Base-by-base conservation (phyloP, 345 rosid genomes). In the Schrenkiella parvula region DNA sequence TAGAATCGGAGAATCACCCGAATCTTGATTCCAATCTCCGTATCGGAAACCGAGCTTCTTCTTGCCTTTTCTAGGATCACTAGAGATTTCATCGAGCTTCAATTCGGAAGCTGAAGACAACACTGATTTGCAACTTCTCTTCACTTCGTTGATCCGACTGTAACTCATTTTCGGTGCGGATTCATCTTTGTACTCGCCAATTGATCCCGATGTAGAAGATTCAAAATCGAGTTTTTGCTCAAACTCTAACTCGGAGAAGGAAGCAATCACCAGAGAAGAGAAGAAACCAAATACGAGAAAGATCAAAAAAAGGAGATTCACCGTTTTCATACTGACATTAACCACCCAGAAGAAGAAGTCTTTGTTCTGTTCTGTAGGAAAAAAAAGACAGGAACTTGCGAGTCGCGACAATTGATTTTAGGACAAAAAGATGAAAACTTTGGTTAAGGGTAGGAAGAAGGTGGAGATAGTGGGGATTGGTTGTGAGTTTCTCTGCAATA, bases 21-120 rank as follows among this genome's bases (percentile, higher is more conserved):
- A 39, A 23, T 80, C 88, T 76, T 92, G 91, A 12, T 22, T 35
- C 98, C 98, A 92, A 78, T 90, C 93, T 52, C 98, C 96, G 80
- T 86, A 71, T 25, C 65, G 70, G 29, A 92, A 84, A 63, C 19
- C 31, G 39, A 88, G 75, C 14, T 68, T 84, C 76, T 74, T 86
- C 52, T 87, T 79, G 4, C 78, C 51, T 79, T 73, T 80, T 47
- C 79, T 47, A 48, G 78, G 76, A 68, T 58, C 58, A 5, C 22
- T 5, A 13, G 71, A 46, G 7, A 70, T 21, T 37, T 74, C 76
- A 0, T 76, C 85, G 18, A 80, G 58, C 18, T 61, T 85, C 58
- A 90, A 50, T 8, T 85, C 84, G 54, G 85, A 66, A 77, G 95
- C 89, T 61, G 93, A 87, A 66, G 87, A 81, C 11, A 88, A 70